Evolutionary conservation across 345 rosid species (phyloP), one percentile per base, ranked within the genome.

Genomic region (Isatis tinctoria): DNA sequence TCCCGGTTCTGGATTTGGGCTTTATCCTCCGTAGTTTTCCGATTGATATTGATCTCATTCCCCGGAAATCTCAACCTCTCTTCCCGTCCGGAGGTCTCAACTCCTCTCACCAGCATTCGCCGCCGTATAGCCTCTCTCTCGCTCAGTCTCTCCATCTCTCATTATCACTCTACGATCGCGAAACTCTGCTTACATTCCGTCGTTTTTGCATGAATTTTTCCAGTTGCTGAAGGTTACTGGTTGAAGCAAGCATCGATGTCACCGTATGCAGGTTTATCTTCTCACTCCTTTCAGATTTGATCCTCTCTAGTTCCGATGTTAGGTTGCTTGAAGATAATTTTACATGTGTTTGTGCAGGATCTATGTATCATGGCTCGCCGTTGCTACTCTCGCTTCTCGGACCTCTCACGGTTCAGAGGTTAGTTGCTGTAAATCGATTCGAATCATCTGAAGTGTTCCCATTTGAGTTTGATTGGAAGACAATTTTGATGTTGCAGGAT

Each of bases 181-280:
- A 60, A 60, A 36, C 27, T 57, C 1, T 41, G 3, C 54, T 69
- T 8, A 63, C 35, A 30, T 6, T 44, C 35, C 10, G 6, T 7
- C 56, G 24, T 70, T 58, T 61, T 56, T 45, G 12, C 67, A 14
- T 78, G 43, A 27, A n/a, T 48, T 32, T 32, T 27, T 73, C 51
- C 79, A 95, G 97, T 95, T 77, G 87, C 99, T 35, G 99, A 95
- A 79, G 97, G 97, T 57, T 95, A 92, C 83, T 95, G 99, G 97
- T 76, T 92, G 78, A 95, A 95, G 86, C 97, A 90, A 57, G 86
- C 86, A 30, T 85, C 89, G 11, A 87, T 87, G 90, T 95, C 99
- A 75, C 97, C 97, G 18, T 95, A 87, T 56, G 87, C 97, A 70
- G 99, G 97, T 91, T 60, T 32, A 3, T 69, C 48, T 65, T 10